phyloP scores from a whole-genome alignment of 2,329 filamentous ascomycete genomes.

The Neofusicoccum sp. region DNA sequence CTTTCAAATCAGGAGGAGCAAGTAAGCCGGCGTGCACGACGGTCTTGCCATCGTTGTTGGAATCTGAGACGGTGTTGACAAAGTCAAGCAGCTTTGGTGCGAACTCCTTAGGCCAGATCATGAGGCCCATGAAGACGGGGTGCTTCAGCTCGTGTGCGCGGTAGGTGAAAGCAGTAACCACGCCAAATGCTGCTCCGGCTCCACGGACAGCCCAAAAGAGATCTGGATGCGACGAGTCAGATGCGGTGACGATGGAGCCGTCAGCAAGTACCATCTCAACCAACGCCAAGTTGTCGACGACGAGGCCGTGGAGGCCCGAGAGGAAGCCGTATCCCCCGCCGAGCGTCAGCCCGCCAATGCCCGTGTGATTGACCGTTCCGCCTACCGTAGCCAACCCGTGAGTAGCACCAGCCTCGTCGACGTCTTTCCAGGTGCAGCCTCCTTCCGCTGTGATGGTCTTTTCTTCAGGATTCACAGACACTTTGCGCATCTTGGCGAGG shows the following conservation, averaged over 20 bases:
- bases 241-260: constrained; percentile 39
- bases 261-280: constrained; percentile 43
- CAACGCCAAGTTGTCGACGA: constrained; percentile 49
- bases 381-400: constrained; percentile 59
- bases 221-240: constrained; percentile 45
- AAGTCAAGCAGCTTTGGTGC: neutral
- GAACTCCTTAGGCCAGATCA: neutral
- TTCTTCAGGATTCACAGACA: constrained; percentile 23
- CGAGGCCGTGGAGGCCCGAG: constrained; percentile 54
- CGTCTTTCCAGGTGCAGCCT: constrained; percentile 54
- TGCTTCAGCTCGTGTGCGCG: neutral
- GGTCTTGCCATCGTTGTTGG: neutral
- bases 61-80: neutral
- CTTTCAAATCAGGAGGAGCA: neutral
- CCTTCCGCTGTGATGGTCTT: constrained; percentile 52
- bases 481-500: constrained; percentile 28
- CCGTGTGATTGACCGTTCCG: constrained; percentile 62
- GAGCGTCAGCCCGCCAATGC: constrained; percentile 55
- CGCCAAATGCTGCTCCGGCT: constrained; percentile 48
- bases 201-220: constrained; percentile 51
- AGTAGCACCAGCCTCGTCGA: constrained; percentile 52
- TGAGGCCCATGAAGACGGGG: neutral
- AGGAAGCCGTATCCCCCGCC: constrained; percentile 61
- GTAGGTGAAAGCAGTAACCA: constrained; percentile 30
- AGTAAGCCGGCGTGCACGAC: neutral